Evolutionary conservation across 176 grass and related monocot genomes (phyloP).

Genomic region (Triticum turgidum): DNA sequence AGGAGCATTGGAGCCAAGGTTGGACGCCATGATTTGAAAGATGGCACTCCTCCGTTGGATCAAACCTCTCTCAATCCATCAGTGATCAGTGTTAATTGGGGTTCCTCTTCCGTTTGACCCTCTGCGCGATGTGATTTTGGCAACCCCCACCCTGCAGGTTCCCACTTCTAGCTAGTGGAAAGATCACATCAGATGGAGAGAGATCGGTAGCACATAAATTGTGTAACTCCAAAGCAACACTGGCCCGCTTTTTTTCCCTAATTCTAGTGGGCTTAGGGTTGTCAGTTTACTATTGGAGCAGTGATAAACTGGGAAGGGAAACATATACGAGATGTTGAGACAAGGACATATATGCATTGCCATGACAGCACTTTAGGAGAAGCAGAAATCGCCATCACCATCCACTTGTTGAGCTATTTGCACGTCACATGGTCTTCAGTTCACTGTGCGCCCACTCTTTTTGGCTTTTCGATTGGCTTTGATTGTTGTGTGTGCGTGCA

Average conservation of each 20-base stretch:
- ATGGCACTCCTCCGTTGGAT: neutral
- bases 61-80: neutral
- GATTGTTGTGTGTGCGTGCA: neutral
- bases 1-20: slow-evolving; percentile 24
- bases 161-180: neutral
- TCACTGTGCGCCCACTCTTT: neutral
- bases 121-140: neutral
- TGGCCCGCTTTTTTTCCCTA: neutral
- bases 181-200: neutral
- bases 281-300: neutral
- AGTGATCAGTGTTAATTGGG: too few species aligned
- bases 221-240: neutral
- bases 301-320: neutral
- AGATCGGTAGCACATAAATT: neutral
- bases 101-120: neutral
- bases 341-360: neutral
- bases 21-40: slow-evolving; percentile 51
- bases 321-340: too few species aligned
- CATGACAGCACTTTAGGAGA: neutral
- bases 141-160: neutral
- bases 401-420: neutral
- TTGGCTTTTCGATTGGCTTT: neutral
- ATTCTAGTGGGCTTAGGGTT: neutral
- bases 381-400: neutral
- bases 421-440: neutral